These are phyloP conservation scores for Chlorella sorokiniana DNA, from an alignment of 139 green algal genomes.

Conservation along the genomic window DNA sequence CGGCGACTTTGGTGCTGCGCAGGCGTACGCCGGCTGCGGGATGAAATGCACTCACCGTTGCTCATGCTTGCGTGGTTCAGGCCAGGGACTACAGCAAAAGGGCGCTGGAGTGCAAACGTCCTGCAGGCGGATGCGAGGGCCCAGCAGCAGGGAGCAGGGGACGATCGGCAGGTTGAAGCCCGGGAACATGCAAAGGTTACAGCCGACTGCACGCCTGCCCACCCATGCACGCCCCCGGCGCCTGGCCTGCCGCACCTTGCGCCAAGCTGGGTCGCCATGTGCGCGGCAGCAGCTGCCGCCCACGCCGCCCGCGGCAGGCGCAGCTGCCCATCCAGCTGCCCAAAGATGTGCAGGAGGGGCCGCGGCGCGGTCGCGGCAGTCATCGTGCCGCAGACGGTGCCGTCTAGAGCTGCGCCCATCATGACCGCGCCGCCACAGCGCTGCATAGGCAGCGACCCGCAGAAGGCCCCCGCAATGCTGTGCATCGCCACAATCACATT, in stretches of 20 bases:
- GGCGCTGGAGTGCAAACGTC: neutral
- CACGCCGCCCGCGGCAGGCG: slow-evolving; percentile 6
- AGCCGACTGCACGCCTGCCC: no score
- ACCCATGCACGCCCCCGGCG: no score
- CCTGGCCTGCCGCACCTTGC: slow-evolving; percentile 1
- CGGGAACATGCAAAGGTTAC: no score
- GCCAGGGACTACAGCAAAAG: slow-evolving; percentile 15
- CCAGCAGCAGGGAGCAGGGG: neutral
- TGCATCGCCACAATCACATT: slow-evolving; percentile 39
- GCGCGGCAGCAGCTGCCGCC: neutral
- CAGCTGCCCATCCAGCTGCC: slow-evolving; percentile 20
- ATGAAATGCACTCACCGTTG: slow-evolving; percentile 21
- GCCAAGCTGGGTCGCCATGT: slow-evolving; percentile 10
- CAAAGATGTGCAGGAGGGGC: slow-evolving; percentile 24
- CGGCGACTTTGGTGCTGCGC: no score
- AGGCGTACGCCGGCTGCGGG: no score
- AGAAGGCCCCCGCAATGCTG: slow-evolving; percentile 1
- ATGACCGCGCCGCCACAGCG: slow-evolving; percentile 8
- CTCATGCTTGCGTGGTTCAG: slow-evolving; percentile 35
- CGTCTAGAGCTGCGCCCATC: slow-evolving; percentile 1
- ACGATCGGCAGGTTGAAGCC: neutral
- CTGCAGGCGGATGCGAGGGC: neutral
- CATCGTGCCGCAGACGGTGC: neutral
- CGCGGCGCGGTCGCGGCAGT: neutral
- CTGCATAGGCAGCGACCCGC: slow-evolving; percentile 1